A percentile compares a stretch with the other conserved stretches of the same genome.
Evolutionary conservation across 345 rosid species (phyloP).

Genomic region (Aurinia saxatilis): DNA sequence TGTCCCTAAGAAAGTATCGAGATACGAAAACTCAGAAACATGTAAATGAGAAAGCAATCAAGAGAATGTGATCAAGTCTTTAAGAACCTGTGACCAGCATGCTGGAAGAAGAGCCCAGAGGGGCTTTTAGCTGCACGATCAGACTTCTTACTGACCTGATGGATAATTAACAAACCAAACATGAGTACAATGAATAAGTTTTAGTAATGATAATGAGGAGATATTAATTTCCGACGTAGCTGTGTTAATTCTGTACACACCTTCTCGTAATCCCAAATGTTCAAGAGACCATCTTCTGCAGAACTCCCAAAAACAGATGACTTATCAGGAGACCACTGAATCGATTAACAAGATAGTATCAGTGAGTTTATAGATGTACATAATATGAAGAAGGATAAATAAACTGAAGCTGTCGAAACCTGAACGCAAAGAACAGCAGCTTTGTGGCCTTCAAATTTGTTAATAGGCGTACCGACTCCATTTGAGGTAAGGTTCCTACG

Average conservation of each 20-base stretch:
- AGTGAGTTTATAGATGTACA: background rate
- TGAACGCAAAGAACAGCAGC: conserved; percentile 92
- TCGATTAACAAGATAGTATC: background rate
- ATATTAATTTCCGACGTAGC: background rate
- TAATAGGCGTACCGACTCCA: conserved; percentile 63
- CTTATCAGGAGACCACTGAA: conserved; percentile 38
- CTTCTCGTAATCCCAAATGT: conserved; percentile 36
- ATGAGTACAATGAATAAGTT: background rate
- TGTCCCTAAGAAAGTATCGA: conserved; percentile 50
- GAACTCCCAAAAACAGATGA: conserved; percentile 34
- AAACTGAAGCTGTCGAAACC: conserved; percentile 30
- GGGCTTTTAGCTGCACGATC: conserved; percentile 28
- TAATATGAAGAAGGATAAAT: background rate
- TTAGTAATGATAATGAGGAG: background rate
- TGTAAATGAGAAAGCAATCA: background rate
- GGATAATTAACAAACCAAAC: background rate
- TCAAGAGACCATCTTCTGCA: conserved; percentile 34
- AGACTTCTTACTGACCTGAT: conserved; percentile 30
- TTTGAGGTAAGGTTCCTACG: conserved; percentile 75
- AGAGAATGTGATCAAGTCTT: background rate
- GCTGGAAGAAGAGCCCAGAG: conserved; percentile 34
- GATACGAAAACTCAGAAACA: background rate
- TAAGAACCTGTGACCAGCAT: conserved; percentile 37
- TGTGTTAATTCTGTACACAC: conserved; percentile 13
- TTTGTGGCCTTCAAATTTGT: conserved; percentile 70